These are phyloP conservation scores for Pelargonium cotyledonis DNA, from an alignment of 441 rosid species.

Conservation along the genomic window DNA sequence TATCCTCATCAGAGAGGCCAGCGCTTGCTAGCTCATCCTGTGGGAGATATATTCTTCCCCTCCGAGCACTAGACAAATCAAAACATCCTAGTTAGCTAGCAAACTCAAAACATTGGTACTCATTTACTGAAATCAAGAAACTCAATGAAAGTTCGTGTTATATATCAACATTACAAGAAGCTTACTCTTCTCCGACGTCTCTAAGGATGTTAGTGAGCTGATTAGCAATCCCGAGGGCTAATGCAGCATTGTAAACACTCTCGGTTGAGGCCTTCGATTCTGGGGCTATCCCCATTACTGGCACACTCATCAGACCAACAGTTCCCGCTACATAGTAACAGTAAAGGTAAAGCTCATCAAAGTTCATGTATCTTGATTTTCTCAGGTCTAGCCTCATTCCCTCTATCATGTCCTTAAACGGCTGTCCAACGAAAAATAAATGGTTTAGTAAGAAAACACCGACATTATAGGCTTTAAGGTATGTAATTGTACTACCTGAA, in stretches of 20 bases:
- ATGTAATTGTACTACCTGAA: conserved; percentile 25
- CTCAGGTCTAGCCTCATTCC: conserved; percentile 46
- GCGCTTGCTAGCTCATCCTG: conserved; percentile 38
- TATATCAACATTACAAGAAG: neutral
- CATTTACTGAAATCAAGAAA: neutral
- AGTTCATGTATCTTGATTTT: conserved; percentile 37
- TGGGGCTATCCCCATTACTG: conserved; percentile 44
- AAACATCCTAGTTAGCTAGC: neutral
- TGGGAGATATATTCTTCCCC: conserved; percentile 46
- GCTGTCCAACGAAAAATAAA: conserved; percentile 22
- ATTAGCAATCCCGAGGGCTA: conserved; percentile 48
- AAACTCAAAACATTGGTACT: neutral
- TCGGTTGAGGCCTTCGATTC: conserved; percentile 41
- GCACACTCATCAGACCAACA: conserved; percentile 50
- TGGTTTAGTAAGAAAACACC: neutral
- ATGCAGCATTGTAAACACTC: conserved; percentile 42
- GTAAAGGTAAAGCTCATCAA: conserved; percentile 52
- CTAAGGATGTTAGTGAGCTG: conserved; percentile 54
- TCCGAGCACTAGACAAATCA: conserved; percentile 28
- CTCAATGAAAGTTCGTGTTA: neutral
- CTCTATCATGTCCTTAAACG: conserved; percentile 48
- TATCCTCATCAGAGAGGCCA: conserved; percentile 40
- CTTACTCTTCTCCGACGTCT: conserved; percentile 57
- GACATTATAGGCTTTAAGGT: neutral
- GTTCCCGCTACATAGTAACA: conserved; percentile 56